Evolutionary conservation across 208 protist species (phyloP).

Genomic region (Leishmania major): DNA sequence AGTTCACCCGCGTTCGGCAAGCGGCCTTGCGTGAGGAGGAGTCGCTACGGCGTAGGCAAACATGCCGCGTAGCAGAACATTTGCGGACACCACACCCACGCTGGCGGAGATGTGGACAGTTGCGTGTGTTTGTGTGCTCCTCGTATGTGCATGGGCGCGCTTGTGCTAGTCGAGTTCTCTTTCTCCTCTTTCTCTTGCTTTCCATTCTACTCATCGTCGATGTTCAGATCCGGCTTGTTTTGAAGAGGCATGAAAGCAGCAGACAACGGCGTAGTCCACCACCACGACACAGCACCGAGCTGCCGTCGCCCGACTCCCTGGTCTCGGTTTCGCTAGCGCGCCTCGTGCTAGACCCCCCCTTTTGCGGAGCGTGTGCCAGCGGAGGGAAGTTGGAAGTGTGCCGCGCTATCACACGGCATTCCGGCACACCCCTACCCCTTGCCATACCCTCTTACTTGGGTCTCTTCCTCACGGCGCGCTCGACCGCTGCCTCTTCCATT

Average conservation of each 20-base stretch:
- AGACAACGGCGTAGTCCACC: neutral
- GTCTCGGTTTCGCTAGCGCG: neutral
- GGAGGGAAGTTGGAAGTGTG: neutral
- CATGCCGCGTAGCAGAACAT: neutral
- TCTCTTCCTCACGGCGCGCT: neutral
- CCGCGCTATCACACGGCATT: neutral
- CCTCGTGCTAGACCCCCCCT: neutral
- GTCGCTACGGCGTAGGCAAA: neutral
- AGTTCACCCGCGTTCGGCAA: neutral
- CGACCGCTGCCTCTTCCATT: neutral
- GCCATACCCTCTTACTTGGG: neutral
- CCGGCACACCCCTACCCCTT: neutral
- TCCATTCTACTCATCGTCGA: neutral
- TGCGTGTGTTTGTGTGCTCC: neutral
- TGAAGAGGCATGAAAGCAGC: neutral
- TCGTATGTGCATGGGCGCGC: neutral
- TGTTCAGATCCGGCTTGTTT: neutral
- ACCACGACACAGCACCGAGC: neutral
- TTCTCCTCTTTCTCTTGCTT: neutral
- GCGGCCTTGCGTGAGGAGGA: neutral
- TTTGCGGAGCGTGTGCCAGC: neutral
- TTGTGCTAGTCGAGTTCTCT: neutral
- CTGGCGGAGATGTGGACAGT: neutral
- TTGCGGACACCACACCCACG: neutral
- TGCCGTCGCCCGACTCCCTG: neutral